Evolutionary conservation across 2,329 filamentous ascomycete genomes (phyloP).

Genomic region (Xylariaceae sp.): DNA sequence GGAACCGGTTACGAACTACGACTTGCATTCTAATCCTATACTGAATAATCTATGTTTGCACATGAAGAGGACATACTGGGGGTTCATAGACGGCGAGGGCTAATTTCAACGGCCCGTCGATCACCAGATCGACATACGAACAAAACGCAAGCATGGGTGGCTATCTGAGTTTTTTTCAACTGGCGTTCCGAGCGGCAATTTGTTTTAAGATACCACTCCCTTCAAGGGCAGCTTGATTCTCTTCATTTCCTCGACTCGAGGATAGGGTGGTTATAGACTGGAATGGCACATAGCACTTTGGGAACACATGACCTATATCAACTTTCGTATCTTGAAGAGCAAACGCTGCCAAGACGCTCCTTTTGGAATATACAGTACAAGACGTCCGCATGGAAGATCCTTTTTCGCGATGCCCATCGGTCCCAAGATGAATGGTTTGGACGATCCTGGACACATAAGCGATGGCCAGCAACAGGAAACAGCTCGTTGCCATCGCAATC

Average conservation of each 20-base stretch:
- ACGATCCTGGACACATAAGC: not conserved
- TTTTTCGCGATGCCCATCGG: not conserved
- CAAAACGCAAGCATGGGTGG: conserved; percentile 16
- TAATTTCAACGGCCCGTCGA: conserved; percentile 5
- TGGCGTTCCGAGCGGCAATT: conserved; percentile 22
- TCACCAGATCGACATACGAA: conserved; percentile 16
- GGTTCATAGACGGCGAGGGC: conserved; percentile 12
- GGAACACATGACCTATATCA: conserved; percentile 14
- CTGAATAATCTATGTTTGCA: conserved; percentile 6
- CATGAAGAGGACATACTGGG: conserved; percentile 2
- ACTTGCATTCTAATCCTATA: conserved; percentile 39
- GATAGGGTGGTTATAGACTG: conserved; percentile 15
- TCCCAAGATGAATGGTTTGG: not conserved
- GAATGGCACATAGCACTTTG: conserved; percentile 9
- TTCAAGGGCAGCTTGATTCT: conserved; percentile 18
- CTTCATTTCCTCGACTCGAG: conserved; percentile 12
- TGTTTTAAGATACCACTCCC: conserved; percentile 27
- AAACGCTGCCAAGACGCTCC: conserved; percentile 9
- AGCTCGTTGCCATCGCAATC: not conserved
- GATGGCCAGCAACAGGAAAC: not conserved
- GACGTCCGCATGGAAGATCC: not conserved
- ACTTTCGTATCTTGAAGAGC: conserved; percentile 1
- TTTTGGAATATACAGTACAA: not conserved
- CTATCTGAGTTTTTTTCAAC: conserved; percentile 13
- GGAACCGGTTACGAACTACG: conserved; percentile 40